A percentile compares a stretch with the other conserved stretches of the same genome.
These are phyloP conservation scores for Eimeria mitis DNA, from an alignment of 169 alveolate genomes.

Conservation along the genomic window DNA sequence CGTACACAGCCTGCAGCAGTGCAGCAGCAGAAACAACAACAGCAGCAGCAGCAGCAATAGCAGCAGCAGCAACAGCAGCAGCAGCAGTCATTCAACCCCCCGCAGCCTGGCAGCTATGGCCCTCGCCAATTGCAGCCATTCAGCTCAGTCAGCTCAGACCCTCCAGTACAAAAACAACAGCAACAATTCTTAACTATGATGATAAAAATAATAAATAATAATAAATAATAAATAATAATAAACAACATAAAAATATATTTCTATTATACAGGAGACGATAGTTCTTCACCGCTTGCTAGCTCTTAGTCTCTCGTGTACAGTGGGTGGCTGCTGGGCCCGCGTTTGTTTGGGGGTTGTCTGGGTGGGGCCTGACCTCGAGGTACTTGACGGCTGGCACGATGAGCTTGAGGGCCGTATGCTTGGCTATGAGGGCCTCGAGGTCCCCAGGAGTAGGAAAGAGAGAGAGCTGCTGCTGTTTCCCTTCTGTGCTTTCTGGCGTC, in stretches of 20 bases:
- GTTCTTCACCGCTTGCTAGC: neutral
- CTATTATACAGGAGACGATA: too few relatives aligned
- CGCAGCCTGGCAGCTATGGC: neutral
- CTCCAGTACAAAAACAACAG: neutral
- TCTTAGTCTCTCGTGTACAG: too few relatives aligned
- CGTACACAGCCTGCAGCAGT: constrained; percentile 71
- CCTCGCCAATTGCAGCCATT: neutral
- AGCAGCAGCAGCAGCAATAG: neutral
- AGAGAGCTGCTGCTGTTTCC: constrained; percentile 4
- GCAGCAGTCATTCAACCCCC: neutral
- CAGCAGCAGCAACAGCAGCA: constrained; percentile 31
- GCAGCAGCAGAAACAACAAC: constrained; percentile 52
- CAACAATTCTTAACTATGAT: neutral
- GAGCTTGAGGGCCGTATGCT: constrained; percentile 53
- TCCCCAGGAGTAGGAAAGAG: constrained; percentile 41
- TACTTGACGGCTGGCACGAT: constrained; percentile 56
- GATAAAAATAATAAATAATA: too few relatives aligned
- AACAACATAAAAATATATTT: too few relatives aligned
- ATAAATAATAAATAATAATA: too few relatives aligned
- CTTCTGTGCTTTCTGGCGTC: neutral
- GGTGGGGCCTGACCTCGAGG: neutral
- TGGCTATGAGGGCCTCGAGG: constrained; percentile 46
- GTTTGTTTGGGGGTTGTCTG: too few relatives aligned
- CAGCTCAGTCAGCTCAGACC: neutral
- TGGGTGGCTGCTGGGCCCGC: neutral